Evolutionary conservation across 2,329 filamentous ascomycete species (phyloP).

Genomic region (Truncatella angustata): DNA sequence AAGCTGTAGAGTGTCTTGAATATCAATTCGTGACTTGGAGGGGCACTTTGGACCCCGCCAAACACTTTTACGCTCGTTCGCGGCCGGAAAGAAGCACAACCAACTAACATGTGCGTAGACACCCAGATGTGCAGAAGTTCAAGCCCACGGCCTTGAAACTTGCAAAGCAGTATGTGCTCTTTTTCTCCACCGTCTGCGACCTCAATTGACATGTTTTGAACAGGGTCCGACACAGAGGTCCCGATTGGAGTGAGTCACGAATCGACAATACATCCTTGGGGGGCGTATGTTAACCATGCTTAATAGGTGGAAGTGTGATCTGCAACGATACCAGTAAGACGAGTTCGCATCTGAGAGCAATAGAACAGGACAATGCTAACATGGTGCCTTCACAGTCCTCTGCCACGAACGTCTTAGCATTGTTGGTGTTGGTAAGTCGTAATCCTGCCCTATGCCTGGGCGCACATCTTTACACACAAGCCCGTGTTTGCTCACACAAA

Average conservation of each 20-base stretch:
- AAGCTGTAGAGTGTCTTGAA: constrained; percentile 5
- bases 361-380: no score
- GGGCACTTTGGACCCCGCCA: constrained; percentile 32
- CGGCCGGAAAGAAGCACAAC: constrained; percentile 20
- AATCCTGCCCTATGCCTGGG: constrained; percentile 10
- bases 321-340: constrained; percentile 85
- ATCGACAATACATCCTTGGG: constrained; percentile 12
- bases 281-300: constrained; percentile 18
- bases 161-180: constrained; percentile 79
- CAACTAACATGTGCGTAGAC: constrained; percentile 44
- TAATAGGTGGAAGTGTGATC: constrained; percentile 79
- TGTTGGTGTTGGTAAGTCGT: constrained; percentile 81
- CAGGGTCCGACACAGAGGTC: constrained; percentile 91
- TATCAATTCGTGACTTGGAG: constrained; percentile 29
- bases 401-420: constrained; percentile 98
- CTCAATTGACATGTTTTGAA: constrained; percentile 35
- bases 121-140: constrained; percentile 94
- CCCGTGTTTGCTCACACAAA: no score
- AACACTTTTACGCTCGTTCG: constrained; percentile 15
- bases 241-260: constrained; percentile 90
- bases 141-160: constrained; percentile 92
- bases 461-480: neutral
- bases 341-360: neutral
- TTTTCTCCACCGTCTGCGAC: constrained; percentile 8
- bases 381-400: constrained; percentile 61